Percentiles rank a stretch among this genome's conserved stretches.
phyloP scores from a whole-genome alignment of 306 rosid genomes.

The Pyrus bretschneideri region DNA sequence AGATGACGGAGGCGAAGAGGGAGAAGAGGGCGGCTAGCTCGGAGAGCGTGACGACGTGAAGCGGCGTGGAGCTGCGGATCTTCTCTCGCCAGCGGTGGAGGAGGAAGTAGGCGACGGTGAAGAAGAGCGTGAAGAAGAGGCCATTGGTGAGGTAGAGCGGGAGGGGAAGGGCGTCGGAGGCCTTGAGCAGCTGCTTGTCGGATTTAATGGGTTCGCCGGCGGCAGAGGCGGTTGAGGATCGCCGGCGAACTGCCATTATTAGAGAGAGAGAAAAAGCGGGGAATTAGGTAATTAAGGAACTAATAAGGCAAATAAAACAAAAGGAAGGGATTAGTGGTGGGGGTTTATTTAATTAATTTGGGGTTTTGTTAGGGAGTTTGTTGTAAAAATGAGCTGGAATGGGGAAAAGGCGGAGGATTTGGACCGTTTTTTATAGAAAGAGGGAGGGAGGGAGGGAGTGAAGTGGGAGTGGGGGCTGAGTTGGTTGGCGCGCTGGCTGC shows the following conservation, averaged over 20 bases:
- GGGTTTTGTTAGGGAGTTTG: background rate
- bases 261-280: background rate
- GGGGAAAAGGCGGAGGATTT: background rate
- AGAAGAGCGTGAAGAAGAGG: conserved; percentile 25
- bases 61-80: conserved; percentile 19
- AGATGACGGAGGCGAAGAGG: conserved; percentile 22
- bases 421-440: background rate
- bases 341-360: background rate
- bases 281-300: background rate
- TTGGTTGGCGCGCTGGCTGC: background rate
- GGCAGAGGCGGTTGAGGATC: background rate
- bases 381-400: background rate
- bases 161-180: conserved; percentile 16
- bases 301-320: background rate
- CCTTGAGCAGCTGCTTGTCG: background rate
- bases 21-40: conserved; percentile 25
- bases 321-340: background rate
- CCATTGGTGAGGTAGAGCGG: conserved; percentile 16
- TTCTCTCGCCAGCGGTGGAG: conserved; percentile 28
- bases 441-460: background rate
- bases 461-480: background rate
- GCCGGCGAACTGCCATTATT: conserved; percentile 5
- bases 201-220: conserved; percentile 1
- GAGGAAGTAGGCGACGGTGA: conserved; percentile 26
- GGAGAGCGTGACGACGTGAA: conserved; percentile 16